Percentiles rank a stretch among this genome's conserved stretches.
These are phyloP conservation scores for Cladorrhinum samala DNA, from an alignment of 495 filamentous ascomycete species.

Conservation along the genomic window DNA sequence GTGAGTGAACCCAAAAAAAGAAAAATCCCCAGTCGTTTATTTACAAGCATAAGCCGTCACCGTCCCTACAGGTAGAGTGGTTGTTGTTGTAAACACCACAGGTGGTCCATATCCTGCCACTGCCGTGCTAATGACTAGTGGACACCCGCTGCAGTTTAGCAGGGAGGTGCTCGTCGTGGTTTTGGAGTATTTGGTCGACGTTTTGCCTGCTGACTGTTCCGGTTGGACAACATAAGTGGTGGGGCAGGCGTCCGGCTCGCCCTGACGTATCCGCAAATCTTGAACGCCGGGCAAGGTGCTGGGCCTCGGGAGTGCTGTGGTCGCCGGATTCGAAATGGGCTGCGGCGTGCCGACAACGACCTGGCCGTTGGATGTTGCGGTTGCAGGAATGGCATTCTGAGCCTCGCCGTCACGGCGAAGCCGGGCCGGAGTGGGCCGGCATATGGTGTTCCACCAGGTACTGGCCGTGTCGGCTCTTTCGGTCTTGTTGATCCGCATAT, in stretches of 20 bases:
- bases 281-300: neutral
- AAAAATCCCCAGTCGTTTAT: too few species aligned
- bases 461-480: slow-evolving; percentile 10
- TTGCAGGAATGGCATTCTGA: neutral
- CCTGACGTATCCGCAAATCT: neutral
- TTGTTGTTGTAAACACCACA: slow-evolving; percentile 21
- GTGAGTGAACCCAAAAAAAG: too few species aligned
- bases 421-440: slow-evolving; percentile 6
- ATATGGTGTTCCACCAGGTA: slow-evolving; percentile 26
- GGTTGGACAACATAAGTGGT: slow-evolving; percentile 23
- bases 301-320: neutral
- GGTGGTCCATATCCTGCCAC: slow-evolving; percentile 22
- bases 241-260: slow-evolving; percentile 14
- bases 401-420: neutral
- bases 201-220: slow-evolving; percentile 19
- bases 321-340: neutral
- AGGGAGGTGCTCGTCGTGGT: slow-evolving; percentile 19
- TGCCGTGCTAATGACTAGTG: slow-evolving; percentile 18
- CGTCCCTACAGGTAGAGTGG: slow-evolving; percentile 22
- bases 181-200: slow-evolving; percentile 20
- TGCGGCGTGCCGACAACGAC: neutral
- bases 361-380: neutral
- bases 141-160: slow-evolving; percentile 22
- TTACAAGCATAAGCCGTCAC: slow-evolving; percentile 25
- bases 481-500: slow-evolving; percentile 15